These are phyloP conservation scores for Schoenoplectus triqueter DNA, from an alignment of 202 grass and related monocot genomes.

Conservation along the genomic window DNA sequence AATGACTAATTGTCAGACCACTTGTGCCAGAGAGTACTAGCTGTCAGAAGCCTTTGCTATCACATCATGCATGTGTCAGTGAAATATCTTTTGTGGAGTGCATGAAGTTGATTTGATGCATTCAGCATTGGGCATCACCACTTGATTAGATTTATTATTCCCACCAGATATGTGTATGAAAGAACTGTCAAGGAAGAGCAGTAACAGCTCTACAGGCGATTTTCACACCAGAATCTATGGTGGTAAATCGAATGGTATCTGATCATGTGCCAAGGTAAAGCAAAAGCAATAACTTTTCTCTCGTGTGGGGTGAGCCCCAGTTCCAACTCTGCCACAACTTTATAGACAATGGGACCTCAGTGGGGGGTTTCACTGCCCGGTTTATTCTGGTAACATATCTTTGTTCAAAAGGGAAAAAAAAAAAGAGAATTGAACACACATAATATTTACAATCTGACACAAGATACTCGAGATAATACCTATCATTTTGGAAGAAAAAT, in stretches of 20 bases:
- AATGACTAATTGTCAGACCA: conserved; percentile 17
- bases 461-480: no score
- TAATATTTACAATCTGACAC: neutral
- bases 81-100: conserved; percentile 26
- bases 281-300: conserved; percentile 19
- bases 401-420: neutral
- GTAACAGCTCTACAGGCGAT: neutral
- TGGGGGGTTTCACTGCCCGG: conserved; percentile 15
- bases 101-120: conserved; percentile 1
- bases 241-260: neutral
- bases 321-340: conserved; percentile 30
- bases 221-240: neutral
- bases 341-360: conserved; percentile 7
- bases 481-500: no score
- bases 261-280: conserved; percentile 34
- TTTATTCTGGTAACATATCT: conserved; percentile 27
- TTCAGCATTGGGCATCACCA: neutral
- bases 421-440: neutral
- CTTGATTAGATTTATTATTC: neutral
- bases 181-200: neutral
- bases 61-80: conserved; percentile 28
- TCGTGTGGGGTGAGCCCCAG: conserved; percentile 27
- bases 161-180: no score
- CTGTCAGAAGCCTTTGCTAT: neutral
- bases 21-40: conserved; percentile 15